These are phyloP conservation scores for Phlebiopsis gigantea DNA, from an alignment of 768 basidiomycete genomes.

Conservation along the genomic window DNA sequence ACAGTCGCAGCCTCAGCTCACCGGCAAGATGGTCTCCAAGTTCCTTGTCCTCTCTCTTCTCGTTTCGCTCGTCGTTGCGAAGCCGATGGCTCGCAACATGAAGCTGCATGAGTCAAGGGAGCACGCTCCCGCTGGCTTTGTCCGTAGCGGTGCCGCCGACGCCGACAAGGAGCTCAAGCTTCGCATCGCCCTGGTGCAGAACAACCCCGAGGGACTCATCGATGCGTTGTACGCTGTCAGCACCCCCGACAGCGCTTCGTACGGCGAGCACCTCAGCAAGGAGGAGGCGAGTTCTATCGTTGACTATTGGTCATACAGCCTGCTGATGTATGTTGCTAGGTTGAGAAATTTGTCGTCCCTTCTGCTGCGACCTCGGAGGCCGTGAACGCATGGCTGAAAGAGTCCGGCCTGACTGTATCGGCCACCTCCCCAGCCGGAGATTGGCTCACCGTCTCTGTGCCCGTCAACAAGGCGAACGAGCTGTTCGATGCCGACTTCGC, in stretches of 20 bases:
- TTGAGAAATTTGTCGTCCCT: constrained; percentile 23
- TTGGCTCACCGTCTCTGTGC: constrained; percentile 17
- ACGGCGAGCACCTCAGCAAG: constrained; percentile 21
- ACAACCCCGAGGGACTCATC: constrained; percentile 21
- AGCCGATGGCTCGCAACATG: constrained; percentile 7
- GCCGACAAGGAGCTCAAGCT: constrained; percentile 19
- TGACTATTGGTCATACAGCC: not conserved
- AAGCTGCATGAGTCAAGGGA: constrained; percentile 15
- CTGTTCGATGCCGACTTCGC: constrained; percentile 26
- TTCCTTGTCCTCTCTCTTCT: constrained; percentile 5
- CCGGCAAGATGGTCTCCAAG: constrained; percentile 7
- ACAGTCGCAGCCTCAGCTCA: not conserved
- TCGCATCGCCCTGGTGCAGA: constrained; percentile 25
- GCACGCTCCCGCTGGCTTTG: constrained; percentile 13
- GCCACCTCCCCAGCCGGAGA: constrained; percentile 18
- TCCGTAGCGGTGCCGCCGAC: constrained; percentile 14
- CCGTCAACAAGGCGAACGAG: constrained; percentile 24
- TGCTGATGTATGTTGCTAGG: constrained; percentile 12
- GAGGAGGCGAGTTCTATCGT: constrained; percentile 17
- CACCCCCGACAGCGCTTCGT: constrained; percentile 18
- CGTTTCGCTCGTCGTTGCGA: constrained; percentile 7
- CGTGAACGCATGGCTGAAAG: constrained; percentile 23
- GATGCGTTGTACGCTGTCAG: constrained; percentile 20
- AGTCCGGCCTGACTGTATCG: constrained; percentile 19
- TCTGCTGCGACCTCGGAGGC: constrained; percentile 17